These are phyloP conservation scores for Malania oleifera DNA, from an alignment of 164 flowering plant species.

Conservation along the genomic window DNA sequence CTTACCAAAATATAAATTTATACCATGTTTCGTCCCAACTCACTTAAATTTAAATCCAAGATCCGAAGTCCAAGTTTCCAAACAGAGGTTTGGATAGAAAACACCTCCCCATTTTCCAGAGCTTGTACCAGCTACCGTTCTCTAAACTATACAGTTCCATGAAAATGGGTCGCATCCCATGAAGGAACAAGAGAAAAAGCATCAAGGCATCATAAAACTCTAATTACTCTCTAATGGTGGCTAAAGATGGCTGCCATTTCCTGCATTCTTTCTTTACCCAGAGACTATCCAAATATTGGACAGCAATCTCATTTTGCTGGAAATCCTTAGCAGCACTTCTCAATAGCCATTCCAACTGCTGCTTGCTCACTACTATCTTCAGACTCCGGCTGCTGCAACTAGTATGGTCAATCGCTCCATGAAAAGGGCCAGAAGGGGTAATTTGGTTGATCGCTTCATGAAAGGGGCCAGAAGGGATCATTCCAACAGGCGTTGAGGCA, in stretches of 20 bases:
- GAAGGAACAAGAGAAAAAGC: neutral
- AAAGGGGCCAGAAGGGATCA: conserved; percentile 26
- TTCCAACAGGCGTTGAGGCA: conserved; percentile 24
- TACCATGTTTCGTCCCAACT: too few relatives aligned
- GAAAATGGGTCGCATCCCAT: neutral
- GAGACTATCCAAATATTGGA: conserved; percentile 1
- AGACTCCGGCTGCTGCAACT: conserved; percentile 17
- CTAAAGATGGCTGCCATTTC: conserved; percentile 48
- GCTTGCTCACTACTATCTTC: conserved; percentile 38
- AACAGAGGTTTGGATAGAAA: too few relatives aligned
- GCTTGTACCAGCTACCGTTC: neutral
- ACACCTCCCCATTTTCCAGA: neutral
- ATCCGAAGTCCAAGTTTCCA: too few relatives aligned
- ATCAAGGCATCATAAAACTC: too few relatives aligned
- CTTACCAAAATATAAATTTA: too few relatives aligned
- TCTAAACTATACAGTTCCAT: conserved; percentile 1
- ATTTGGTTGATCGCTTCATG: conserved; percentile 22
- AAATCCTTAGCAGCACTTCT: conserved; percentile 17
- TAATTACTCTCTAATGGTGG: conserved; percentile 45
- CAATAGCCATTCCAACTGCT: conserved; percentile 38
- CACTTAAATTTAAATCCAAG: too few relatives aligned
- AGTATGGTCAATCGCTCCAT: conserved; percentile 2
- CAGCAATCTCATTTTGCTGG: neutral
- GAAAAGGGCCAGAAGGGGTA: conserved; percentile 16
- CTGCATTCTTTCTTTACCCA: conserved; percentile 7